A percentile compares a stretch with the other conserved stretches of the same genome.
These are phyloP conservation scores for Solanum chiquidenum DNA, from an alignment of 257 asterid species.

Conservation along the genomic window DNA sequence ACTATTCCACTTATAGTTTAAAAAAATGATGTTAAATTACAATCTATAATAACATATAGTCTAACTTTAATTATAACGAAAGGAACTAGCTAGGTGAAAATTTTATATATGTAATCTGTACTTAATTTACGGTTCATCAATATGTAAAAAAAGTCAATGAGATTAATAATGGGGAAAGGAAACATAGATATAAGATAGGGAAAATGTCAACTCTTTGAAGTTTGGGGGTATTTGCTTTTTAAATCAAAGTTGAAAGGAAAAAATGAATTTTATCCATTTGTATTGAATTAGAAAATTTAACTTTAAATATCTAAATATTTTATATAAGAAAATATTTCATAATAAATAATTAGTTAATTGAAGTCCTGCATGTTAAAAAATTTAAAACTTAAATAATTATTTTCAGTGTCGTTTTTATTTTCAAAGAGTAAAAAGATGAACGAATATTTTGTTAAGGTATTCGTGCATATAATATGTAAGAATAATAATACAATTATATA, in stretches of 20 bases:
- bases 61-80: no score
- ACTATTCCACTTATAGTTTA: background rate
- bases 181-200: background rate
- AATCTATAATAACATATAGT: background rate
- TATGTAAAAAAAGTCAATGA: background rate
- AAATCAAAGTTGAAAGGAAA: background rate
- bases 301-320: background rate
- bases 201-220: background rate
- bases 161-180: background rate
- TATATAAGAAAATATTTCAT: background rate
- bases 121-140: no score
- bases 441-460: no score
- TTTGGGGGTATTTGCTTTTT: background rate
- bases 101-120: no score
- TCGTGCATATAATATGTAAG: no score
- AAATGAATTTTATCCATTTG: background rate
- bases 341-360: background rate
- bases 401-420: background rate
- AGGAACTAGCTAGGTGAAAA: background rate
- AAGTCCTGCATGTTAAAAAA: background rate
- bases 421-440: no score
- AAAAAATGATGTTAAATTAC: background rate
- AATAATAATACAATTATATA: no score
- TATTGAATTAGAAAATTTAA: background rate
- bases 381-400: background rate